Evolutionary conservation across 2,329 filamentous ascomycete genomes (phyloP).

Genomic region (Colletotrichum abscissum): DNA sequence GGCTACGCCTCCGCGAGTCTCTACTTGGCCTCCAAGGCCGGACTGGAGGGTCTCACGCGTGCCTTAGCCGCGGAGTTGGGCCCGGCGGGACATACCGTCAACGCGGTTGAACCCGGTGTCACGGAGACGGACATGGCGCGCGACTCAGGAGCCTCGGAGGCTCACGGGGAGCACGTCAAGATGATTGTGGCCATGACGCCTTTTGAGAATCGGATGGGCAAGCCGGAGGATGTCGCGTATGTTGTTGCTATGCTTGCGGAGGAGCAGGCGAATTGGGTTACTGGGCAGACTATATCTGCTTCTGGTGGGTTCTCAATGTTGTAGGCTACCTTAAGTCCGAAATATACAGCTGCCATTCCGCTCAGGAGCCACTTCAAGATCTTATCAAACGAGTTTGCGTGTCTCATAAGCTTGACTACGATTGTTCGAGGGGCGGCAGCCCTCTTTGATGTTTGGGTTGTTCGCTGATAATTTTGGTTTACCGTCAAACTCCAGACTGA

Average conservation of each 20-base stretch:
- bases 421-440: no score
- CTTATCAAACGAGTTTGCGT: no score
- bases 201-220: slow-evolving; percentile 17
- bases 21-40: slow-evolving; percentile 15
- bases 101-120: slow-evolving; percentile 11
- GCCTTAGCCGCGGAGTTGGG: slow-evolving; percentile 17
- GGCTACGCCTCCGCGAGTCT: slow-evolving; percentile 6
- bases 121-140: slow-evolving; percentile 18
- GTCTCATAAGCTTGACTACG: no score
- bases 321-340: neutral
- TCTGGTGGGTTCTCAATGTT: slow-evolving; percentile 12
- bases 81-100: slow-evolving; percentile 17
- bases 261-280: slow-evolving; percentile 18
- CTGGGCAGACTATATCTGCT: slow-evolving; percentile 15
- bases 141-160: neutral
- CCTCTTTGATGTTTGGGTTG: neutral
- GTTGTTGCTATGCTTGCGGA: slow-evolving; percentile 17
- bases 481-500: neutral
- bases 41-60: slow-evolving; percentile 16
- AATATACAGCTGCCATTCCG: no score
- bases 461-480: neutral
- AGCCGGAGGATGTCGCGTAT: slow-evolving; percentile 10
- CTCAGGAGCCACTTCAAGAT: no score
- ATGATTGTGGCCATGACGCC: slow-evolving; percentile 10
- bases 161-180: slow-evolving; percentile 4